Conservation (phyloP, 805 yeast species). For the Metschnikowia lochheadii region DNA sequence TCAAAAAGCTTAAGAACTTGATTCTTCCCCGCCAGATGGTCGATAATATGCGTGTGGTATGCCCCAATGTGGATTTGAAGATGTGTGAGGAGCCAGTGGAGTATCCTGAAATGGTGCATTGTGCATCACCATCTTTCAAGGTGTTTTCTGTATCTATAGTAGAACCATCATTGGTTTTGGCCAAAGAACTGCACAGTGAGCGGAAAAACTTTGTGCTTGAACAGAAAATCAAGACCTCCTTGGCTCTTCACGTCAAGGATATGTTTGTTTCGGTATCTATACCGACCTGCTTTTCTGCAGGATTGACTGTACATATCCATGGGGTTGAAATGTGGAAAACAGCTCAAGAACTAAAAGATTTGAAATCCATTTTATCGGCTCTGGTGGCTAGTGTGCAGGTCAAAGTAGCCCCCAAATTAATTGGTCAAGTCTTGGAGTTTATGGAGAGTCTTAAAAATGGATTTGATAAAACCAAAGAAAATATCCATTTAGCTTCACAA, state of each 20-base stretch:
- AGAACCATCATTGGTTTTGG: constrained; percentile 35
- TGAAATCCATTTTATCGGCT: not conserved
- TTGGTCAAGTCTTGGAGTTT: constrained; percentile 23
- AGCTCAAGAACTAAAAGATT: not conserved
- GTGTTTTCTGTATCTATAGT: constrained; percentile 25
- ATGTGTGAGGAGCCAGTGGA: constrained; percentile 30
- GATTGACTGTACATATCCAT: constrained; percentile 13
- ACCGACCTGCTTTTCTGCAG: constrained; percentile 18
- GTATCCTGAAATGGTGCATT: constrained; percentile 20
- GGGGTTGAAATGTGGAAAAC: constrained; percentile 38
- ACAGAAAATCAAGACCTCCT: constrained; percentile 14
- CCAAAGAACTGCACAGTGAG: constrained; percentile 15
- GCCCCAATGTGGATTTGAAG: constrained; percentile 42
- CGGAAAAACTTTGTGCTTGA: constrained; percentile 7
- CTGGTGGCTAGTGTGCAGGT: not conserved
- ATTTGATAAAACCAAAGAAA: constrained; percentile 15
- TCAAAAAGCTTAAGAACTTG: constrained; percentile 38
- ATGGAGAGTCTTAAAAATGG: constrained; percentile 9
- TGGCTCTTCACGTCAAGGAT: constrained; percentile 33
- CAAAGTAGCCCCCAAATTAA: constrained; percentile 16
- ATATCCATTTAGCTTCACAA: constrained; percentile 15
- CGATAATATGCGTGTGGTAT: constrained; percentile 43
- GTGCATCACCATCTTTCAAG: constrained; percentile 27
- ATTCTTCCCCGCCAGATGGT: constrained; percentile 32
- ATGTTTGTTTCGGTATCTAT: constrained; percentile 20